Evolutionary conservation across 176 grass and related monocot species (phyloP), one percentile per base, ranked within the genome.

Genomic region (Phoenix dactylifera): DNA sequence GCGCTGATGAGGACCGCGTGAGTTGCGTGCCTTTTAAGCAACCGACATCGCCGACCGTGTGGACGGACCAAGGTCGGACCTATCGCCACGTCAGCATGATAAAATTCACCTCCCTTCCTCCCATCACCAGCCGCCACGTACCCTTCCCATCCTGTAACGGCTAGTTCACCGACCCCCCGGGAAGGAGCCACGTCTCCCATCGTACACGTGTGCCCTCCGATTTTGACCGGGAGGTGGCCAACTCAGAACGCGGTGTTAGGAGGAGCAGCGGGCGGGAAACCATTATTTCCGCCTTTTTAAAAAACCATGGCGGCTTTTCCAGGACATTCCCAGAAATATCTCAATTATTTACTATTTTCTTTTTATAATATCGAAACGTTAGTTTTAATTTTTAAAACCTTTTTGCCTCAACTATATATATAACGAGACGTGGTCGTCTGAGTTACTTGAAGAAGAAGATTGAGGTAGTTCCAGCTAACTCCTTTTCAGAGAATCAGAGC

Each of bases 111-210:
- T 22, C 6, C 16, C 9, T 3, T 24, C 7, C 0, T 16, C 67
- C 12, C 15, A 57, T 23, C 65, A n/a, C 26, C 4, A 2, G 16
- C 4, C 17, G 10, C 15, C 66, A 55, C 26, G 26, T 24, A 15
- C 1, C 9, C 52, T 19, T 1, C 3, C 32, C 16, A 1, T 2
- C 35, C 35, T 22, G 35, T 12, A 70, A 70, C 67, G 67, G 67
- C 67, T 70, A 57, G 5, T 59, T 50, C 7, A 24, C 30, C 20
- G 1, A 18, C 20, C 54, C 9, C 15, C 22, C 6, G 12, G 12
- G 55, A 70, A 59, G 3, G 3, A 6, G 52, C 67, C 67, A 70
- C 67, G 67, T 70, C 15, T 48, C 35, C 12, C 3, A 3, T 17
- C 16, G 1, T 4, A 25, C 16, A 59, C 35, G 35, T 44, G 35